These are phyloP conservation scores for Populus davidiana DNA, from an alignment of 345 rosid species.

Conservation along the genomic window DNA sequence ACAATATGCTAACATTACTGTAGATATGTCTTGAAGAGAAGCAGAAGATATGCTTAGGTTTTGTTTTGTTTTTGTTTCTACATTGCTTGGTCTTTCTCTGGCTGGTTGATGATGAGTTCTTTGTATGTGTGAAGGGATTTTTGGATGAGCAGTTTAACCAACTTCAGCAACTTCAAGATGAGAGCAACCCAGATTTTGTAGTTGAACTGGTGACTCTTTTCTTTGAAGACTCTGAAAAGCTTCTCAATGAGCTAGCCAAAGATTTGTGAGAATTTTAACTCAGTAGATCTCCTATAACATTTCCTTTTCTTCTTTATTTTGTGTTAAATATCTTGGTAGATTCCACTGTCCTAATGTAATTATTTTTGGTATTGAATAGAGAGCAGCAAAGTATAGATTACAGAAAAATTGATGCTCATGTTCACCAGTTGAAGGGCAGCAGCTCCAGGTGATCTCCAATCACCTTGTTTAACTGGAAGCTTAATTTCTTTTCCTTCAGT, in stretches of 20 bases:
- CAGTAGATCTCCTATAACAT: neutral
- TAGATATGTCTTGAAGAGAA: neutral
- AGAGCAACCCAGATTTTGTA: conserved; percentile 58
- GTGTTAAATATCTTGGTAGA: neutral
- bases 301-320: neutral
- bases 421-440: conserved; percentile 63
- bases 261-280: conserved; percentile 35
- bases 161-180: conserved; percentile 60
- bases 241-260: conserved; percentile 46
- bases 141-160: conserved; percentile 61
- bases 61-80: neutral
- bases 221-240: conserved; percentile 57
- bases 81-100: neutral
- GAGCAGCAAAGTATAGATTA: conserved; percentile 41
- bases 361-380: conserved; percentile 21
- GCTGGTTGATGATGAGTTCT: conserved; percentile 1
- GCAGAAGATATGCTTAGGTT: neutral
- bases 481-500: neutral
- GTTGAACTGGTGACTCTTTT: conserved; percentile 57
- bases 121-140: conserved; percentile 34
- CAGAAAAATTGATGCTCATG: conserved; percentile 44
- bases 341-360: neutral
- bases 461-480: neutral
- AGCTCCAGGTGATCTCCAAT: conserved; percentile 49
- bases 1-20: neutral